Percentiles rank a stretch among this genome's conserved stretches.
These are phyloP conservation scores for Phaeosphaeriaceae sp. DNA, from an alignment of 2,329 filamentous ascomycete species.

Conservation along the genomic window DNA sequence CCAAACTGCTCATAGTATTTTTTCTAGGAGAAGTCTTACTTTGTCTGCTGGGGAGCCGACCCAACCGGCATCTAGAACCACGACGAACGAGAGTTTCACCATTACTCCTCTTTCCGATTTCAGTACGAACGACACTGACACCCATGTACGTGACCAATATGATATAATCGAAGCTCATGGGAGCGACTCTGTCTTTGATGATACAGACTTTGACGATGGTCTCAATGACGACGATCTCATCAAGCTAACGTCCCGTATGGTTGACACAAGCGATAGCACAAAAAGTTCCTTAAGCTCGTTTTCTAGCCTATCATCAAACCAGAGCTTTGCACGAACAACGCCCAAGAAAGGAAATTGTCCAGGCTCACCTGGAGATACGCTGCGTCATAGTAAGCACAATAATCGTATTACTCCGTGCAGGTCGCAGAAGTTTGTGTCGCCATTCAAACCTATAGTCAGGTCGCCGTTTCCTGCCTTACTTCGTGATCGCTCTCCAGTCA, in stretches of 20 bases:
- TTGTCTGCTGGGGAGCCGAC: background rate
- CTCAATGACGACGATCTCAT: slow-evolving; percentile 35
- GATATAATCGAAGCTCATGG: background rate
- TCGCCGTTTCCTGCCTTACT: slow-evolving; percentile 58
- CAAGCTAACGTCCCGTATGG: slow-evolving; percentile 11
- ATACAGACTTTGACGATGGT: slow-evolving; percentile 28
- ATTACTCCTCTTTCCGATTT: background rate
- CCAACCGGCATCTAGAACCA: background rate
- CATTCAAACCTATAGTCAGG: slow-evolving; percentile 56
- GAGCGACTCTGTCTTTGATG: background rate
- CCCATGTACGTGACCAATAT: background rate
- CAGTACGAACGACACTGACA: background rate
- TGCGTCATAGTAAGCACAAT: background rate
- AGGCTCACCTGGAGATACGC: background rate
- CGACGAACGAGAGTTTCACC: background rate
- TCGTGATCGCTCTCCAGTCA: slow-evolving; percentile 60
- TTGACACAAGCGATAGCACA: background rate
- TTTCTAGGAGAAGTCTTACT: background rate
- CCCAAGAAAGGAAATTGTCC: background rate
- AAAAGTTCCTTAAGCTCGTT: slow-evolving; percentile 5
- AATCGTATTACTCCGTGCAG: background rate
- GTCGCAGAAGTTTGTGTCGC: slow-evolving; percentile 27
- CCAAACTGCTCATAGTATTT: background rate
- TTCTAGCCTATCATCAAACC: background rate
- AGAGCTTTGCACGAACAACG: no score